Conservation (phyloP, 495 filamentous ascomycete species). For the Xylaria cubensis region DNA sequence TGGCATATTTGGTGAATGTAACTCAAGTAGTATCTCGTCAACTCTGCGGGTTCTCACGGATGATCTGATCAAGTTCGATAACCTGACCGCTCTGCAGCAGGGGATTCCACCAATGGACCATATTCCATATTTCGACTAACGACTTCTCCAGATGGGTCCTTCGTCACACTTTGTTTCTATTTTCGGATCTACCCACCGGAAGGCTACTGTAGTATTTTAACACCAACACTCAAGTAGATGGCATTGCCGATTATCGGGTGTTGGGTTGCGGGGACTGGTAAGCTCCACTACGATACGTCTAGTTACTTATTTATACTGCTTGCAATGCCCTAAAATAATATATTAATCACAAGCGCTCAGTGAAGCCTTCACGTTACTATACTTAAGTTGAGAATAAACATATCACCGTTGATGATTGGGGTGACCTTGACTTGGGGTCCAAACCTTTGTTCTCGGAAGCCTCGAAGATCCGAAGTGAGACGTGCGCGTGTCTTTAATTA, state of each 20-base stretch:
- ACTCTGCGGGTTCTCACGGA: not conserved
- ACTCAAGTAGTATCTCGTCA: not conserved
- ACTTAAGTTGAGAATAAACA: not conserved
- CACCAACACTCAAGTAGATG: not conserved
- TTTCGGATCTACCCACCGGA: constrained; percentile 8
- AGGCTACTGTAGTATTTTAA: not conserved
- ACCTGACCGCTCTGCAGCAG: constrained; percentile 7
- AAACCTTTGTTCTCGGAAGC: not conserved
- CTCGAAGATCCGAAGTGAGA: not conserved
- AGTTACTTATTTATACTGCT: not conserved
- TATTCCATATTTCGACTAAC: not conserved
- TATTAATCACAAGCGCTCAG: not conserved
- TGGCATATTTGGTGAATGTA: not conserved
- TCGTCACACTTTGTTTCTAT: constrained; percentile 15
- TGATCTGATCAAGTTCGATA: constrained; percentile 4
- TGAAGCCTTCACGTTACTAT: not conserved
- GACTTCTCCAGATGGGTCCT: not conserved
- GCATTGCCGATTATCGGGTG: constrained; percentile 3
- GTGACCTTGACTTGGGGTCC: not conserved
- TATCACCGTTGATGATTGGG: not conserved
- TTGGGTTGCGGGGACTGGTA: constrained; percentile 1
- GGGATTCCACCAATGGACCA: not conserved
- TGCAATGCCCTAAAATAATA: not conserved
- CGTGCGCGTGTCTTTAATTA: not conserved
- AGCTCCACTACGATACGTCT: not conserved